A percentile compares a stretch with the other conserved stretches of the same genome.
Evolutionary conservation across 352 stramenopile genomes (phyloP).

Genomic region (Phytophthora pinifolia): DNA sequence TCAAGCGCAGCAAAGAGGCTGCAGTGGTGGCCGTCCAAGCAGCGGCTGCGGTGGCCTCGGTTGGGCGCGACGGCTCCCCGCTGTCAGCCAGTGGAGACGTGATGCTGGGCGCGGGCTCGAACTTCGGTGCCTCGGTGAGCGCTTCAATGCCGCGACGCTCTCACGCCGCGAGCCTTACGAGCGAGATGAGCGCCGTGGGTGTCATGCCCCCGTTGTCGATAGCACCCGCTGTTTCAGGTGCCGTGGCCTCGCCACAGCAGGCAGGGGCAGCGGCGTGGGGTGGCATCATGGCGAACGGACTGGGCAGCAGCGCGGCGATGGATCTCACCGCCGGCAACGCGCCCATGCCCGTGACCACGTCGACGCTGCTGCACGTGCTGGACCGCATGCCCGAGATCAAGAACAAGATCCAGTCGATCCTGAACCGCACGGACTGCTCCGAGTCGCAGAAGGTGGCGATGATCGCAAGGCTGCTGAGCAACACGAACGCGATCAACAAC

Average conservation of each 20-base stretch:
- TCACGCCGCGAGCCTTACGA: conserved; percentile 38
- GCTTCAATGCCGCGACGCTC: conserved; percentile 39
- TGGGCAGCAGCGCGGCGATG: conserved; percentile 10
- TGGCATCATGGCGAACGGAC: conserved; percentile 31
- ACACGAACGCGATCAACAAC: conserved; percentile 78
- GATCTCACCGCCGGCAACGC: conserved; percentile 24
- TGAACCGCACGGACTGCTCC: conserved; percentile 84
- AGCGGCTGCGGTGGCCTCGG: conserved; percentile 60
- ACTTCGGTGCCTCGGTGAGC: conserved; percentile 40
- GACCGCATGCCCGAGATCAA: conserved; percentile 90
- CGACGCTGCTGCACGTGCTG: conserved; percentile 75
- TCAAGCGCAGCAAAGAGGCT: conserved; percentile 84
- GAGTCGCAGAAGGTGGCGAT: conserved; percentile 88
- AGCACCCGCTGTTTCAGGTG: conserved; percentile 11
- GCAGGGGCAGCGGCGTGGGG: conserved; percentile 28
- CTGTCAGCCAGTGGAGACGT: conserved; percentile 51
- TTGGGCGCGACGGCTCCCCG: conserved; percentile 45
- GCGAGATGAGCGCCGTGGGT: conserved; percentile 24
- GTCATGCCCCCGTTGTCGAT: conserved; percentile 17
- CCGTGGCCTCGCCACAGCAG: conserved; percentile 5
- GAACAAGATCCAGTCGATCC: conserved; percentile 88
- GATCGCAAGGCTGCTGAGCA: conserved; percentile 84
- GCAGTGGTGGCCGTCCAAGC: conserved; percentile 75
- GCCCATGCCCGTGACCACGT: conserved; percentile 74
- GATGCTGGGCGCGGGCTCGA: conserved; percentile 49